Conservation (phyloP, 2,329 filamentous ascomycete genomes). For the Xylariales sp. region DNA sequence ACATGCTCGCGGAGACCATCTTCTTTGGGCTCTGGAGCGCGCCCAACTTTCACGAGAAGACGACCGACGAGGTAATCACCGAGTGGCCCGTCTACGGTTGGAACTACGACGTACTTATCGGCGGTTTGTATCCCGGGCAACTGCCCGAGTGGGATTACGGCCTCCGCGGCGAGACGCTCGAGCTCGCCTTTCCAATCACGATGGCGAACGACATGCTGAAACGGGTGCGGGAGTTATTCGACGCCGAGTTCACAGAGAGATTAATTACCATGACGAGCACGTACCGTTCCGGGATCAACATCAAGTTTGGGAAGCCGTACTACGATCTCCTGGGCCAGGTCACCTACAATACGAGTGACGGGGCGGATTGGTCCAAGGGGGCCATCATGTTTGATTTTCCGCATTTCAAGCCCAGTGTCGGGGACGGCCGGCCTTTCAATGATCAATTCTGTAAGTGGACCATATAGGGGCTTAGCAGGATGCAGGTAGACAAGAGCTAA, state of each 20-base stretch:
- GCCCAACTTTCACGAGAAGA: slow-evolving; percentile 49
- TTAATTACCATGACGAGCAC: slow-evolving; percentile 44
- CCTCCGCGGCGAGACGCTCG: slow-evolving; percentile 43
- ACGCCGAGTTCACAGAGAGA: slow-evolving; percentile 35
- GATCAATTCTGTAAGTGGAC: slow-evolving; percentile 41
- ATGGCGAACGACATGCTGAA: slow-evolving; percentile 44
- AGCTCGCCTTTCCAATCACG: slow-evolving; percentile 47
- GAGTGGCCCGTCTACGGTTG: slow-evolving; percentile 48
- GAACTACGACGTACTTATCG: slow-evolving; percentile 50
- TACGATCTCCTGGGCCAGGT: slow-evolving; percentile 46
- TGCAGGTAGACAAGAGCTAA: neutral
- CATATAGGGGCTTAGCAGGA: slow-evolving; percentile 3
- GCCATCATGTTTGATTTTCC: slow-evolving; percentile 53
- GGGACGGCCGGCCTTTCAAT: slow-evolving; percentile 43
- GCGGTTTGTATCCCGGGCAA: slow-evolving; percentile 44
- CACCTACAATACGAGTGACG: slow-evolving; percentile 42
- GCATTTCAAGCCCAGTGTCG: slow-evolving; percentile 38
- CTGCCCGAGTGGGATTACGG: slow-evolving; percentile 46
- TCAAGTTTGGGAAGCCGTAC: slow-evolving; percentile 46
- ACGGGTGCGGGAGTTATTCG: slow-evolving; percentile 43
- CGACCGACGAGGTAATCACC: slow-evolving; percentile 35
- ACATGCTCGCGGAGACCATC: slow-evolving; percentile 43
- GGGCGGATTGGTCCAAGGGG: slow-evolving; percentile 43
- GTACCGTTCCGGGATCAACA: slow-evolving; percentile 48
- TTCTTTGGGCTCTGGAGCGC: slow-evolving; percentile 45